phyloP scores from a whole-genome alignment of 176 grass and related monocot species.

The Bonia amplexicaulis region DNA sequence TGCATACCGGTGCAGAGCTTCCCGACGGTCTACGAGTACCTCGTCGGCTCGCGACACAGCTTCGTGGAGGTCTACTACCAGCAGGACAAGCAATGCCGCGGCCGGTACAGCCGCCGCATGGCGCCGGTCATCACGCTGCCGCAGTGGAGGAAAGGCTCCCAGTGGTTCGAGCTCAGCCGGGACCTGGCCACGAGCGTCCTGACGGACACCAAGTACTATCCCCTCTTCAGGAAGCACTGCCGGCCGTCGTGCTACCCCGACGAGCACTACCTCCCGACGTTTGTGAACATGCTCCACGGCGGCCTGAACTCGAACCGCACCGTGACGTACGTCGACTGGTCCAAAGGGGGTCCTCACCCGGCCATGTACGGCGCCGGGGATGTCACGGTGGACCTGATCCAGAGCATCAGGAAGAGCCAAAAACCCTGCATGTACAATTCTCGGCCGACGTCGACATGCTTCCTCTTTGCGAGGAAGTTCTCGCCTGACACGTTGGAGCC shows the following conservation, averaged over 20 bases:
- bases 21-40: slow-evolving; percentile 62
- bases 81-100: slow-evolving; percentile 38
- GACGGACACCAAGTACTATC: slow-evolving; percentile 49
- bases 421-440: slow-evolving; percentile 59
- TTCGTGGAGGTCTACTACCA: slow-evolving; percentile 71
- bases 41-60: slow-evolving; percentile 65
- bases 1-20: slow-evolving; percentile 86
- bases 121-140: slow-evolving; percentile 50
- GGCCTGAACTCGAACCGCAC: slow-evolving; percentile 63
- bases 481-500: slow-evolving; percentile 45
- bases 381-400: slow-evolving; percentile 45
- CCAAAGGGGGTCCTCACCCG: slow-evolving; percentile 51
- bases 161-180: slow-evolving; percentile 71
- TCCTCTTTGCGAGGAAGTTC: slow-evolving; percentile 91
- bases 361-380: slow-evolving; percentile 42
- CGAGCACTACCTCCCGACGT: slow-evolving; percentile 84
- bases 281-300: slow-evolving; percentile 51
- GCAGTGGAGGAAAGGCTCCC: slow-evolving; percentile 79
- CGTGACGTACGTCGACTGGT: slow-evolving; percentile 77
- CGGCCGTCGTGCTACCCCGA: slow-evolving; percentile 81
- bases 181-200: slow-evolving; percentile 47
- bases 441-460: slow-evolving; percentile 36
- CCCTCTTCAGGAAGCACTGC: slow-evolving; percentile 56
- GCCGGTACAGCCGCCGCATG: slow-evolving; percentile 73
- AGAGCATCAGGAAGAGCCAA: slow-evolving; percentile 44